Conservation (phyloP, 1,139 yeast genomes). For the Kluyveromyces sp. region DNA sequence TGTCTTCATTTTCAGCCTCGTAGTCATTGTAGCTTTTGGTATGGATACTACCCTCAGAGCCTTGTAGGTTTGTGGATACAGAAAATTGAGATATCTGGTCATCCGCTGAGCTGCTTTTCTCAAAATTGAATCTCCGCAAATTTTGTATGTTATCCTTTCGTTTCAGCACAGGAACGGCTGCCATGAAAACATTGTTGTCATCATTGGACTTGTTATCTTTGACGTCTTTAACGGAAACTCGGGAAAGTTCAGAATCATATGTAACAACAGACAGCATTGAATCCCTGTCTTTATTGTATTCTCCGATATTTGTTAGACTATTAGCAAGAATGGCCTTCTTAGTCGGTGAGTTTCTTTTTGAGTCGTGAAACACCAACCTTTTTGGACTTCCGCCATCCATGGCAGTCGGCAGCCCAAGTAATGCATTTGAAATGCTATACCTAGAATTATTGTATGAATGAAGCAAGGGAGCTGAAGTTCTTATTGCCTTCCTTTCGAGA, state of each 20-base stretch:
- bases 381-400: conserved; percentile 20
- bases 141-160: conserved; percentile 16
- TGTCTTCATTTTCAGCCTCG: conserved; percentile 6
- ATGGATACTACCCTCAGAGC: neutral
- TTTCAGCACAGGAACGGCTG: conserved; percentile 11
- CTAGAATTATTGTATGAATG: conserved; percentile 8
- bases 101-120: conserved; percentile 5
- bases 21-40: neutral
- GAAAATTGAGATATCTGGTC: neutral
- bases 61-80: neutral
- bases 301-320: conserved; percentile 3
- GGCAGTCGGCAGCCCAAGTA: conserved; percentile 8
- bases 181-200: neutral
- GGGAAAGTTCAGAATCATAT: conserved; percentile 15
- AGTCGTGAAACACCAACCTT: conserved; percentile 23
- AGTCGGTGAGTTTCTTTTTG: conserved; percentile 6
- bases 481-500: conserved; percentile 17
- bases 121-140: conserved; percentile 21
- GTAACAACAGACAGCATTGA: conserved; percentile 17
- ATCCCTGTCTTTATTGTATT: conserved; percentile 5
- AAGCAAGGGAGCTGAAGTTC: conserved; percentile 5
- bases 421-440: conserved; percentile 10
- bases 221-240: neutral
- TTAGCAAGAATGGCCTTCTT: conserved; percentile 4
- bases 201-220: neutral